Percentiles rank a stretch among this genome's conserved stretches.
These are phyloP conservation scores for Phylloporus rhodoxanthus DNA, from an alignment of 768 basidiomycete species.

Conservation along the genomic window DNA sequence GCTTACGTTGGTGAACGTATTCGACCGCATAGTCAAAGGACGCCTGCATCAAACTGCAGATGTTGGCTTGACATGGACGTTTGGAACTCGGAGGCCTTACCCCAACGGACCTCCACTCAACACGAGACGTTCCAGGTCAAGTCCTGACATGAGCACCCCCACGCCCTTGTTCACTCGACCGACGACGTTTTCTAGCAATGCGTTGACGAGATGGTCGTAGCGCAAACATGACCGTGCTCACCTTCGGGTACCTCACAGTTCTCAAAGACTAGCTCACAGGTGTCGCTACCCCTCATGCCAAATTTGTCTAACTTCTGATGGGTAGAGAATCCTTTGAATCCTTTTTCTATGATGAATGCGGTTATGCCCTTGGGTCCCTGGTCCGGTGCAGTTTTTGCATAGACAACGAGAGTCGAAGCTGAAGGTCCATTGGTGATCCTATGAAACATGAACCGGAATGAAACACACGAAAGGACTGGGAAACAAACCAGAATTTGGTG, in stretches of 20 bases:
- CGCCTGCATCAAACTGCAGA: slow-evolving; percentile 77
- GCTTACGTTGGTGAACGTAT: slow-evolving; percentile 90
- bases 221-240: slow-evolving; percentile 26
- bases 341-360: slow-evolving; percentile 83
- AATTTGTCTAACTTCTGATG: slow-evolving; percentile 92
- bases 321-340: slow-evolving; percentile 79
- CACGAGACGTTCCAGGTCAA: slow-evolving; percentile 89
- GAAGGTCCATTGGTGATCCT: slow-evolving; percentile 96
- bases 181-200: slow-evolving; percentile 66
- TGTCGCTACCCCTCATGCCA: slow-evolving; percentile 95
- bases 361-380: slow-evolving; percentile 86
- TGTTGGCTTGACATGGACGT: slow-evolving; percentile 5
- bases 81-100: slow-evolving; percentile 32
- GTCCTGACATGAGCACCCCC: slow-evolving; percentile 87
- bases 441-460: neutral
- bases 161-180: slow-evolving; percentile 77
- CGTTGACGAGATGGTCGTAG: neutral
- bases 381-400: slow-evolving; percentile 80
- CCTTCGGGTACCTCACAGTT: slow-evolving; percentile 86
- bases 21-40: slow-evolving; percentile 85
- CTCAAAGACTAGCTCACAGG: slow-evolving; percentile 89
- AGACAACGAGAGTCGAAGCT: slow-evolving; percentile 87
- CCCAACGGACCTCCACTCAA: slow-evolving; percentile 90
- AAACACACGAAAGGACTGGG: neutral
- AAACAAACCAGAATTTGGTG: slow-evolving; percentile 80